Base-by-base conservation (phyloP, 179 eudicot genomes). In the Silene vulgaris region DNA sequence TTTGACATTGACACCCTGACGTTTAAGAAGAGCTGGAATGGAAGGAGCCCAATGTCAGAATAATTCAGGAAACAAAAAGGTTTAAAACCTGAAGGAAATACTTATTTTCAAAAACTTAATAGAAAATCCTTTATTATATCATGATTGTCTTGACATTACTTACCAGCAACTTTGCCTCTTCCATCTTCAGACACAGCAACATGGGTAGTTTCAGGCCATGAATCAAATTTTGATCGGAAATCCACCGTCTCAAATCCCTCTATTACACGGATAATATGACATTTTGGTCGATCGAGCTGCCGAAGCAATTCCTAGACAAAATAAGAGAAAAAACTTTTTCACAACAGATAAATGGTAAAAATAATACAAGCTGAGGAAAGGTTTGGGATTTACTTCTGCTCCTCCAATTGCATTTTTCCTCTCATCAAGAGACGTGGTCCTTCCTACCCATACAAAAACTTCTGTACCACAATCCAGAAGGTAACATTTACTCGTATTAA, bases 131-230 rank as follows among this genome's bases (percentile, higher is more conserved):
- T 48, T 12, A 56, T 28, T 54, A 56, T 48, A 29, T 21, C 30
- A 56, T 56, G 71, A 14, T 40, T 0, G 13, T 65, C 65, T 37
- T 45, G 50, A 78, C 64, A 72, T 80, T 77, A 85, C 90, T 87
- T 59, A 93, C 98, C 98, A 76, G 97, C 98, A 83, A 93, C 97
- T 85, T 88, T 93, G 85, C 98, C 95, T 83, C 97, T 89, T 68
- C 98, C 97, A 82, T 91, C 98, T 85, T 93, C 91, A 50, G 97
- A 84, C 43, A 81, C 91, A 78, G 89, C 82, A 62, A 80, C 89
- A 71, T 85, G 81, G 68, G 87, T 71, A 81, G 83, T 74, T 80
- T 89, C 86, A 66, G 97, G 93, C 98, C 98, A 93, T 52, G 91
- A 82, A 72, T 81, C 89, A 82, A 93, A 93, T 60, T 84, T 86